These are phyloP conservation scores for Triticum urartu DNA, from an alignment of 176 grass and related monocot genomes.

Conservation along the genomic window DNA sequence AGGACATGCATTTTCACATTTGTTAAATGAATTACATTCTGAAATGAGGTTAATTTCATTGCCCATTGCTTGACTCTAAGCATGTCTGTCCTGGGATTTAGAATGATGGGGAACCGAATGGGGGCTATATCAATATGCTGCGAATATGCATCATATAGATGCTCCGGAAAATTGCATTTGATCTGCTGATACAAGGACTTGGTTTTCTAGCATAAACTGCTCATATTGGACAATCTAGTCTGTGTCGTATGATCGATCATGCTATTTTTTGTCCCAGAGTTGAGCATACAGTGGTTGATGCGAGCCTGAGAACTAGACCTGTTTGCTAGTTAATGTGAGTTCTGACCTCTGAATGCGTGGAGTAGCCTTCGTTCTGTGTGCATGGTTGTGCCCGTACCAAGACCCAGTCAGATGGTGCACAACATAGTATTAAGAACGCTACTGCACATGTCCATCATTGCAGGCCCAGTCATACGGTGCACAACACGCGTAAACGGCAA, in stretches of 20 bases:
- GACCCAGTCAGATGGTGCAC: neutral
- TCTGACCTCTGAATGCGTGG: conserved; percentile 9
- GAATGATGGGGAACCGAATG: no score
- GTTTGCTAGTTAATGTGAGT: neutral
- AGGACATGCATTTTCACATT: neutral
- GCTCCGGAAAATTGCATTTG: neutral
- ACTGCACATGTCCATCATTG: neutral
- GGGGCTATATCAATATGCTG: no score
- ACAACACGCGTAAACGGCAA: neutral
- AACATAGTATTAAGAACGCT: neutral
- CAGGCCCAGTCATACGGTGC: no score
- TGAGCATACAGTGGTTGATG: no score
- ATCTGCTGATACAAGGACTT: neutral
- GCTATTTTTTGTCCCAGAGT: no score
- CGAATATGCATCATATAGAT: no score
- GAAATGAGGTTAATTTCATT: neutral
- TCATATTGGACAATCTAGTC: no score
- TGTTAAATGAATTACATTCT: neutral
- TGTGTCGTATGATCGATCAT: no score
- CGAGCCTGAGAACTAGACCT: neutral
- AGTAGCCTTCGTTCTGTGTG: neutral
- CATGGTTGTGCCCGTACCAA: no score
- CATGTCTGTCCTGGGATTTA: neutral
- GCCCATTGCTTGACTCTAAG: neutral
- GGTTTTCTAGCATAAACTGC: neutral